phyloP scores from a whole-genome alignment of 495 filamentous ascomycete species.

The Parathielavia hyrcaniae region DNA sequence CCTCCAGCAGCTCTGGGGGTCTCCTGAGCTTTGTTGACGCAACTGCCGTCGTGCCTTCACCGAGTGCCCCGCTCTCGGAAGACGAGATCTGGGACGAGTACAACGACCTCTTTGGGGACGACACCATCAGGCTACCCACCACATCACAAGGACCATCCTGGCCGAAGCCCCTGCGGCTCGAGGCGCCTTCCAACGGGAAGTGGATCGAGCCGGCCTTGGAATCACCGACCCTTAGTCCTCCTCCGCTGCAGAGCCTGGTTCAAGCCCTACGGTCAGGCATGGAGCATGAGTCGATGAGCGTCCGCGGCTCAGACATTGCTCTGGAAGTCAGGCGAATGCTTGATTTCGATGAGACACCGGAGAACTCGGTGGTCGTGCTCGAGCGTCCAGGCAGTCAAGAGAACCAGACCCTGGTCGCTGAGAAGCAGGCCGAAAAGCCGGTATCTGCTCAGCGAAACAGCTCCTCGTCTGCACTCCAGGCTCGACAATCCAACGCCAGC shows the following conservation, averaged over 20 bases:
- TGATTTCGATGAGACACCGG: constrained; percentile 30
- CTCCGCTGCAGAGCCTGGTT: constrained; percentile 29
- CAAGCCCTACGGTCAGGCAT: constrained; percentile 28
- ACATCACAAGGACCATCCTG: constrained; percentile 49
- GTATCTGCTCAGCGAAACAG: constrained; percentile 22
- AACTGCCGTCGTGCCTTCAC: constrained; percentile 56
- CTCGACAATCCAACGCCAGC: constrained; percentile 44
- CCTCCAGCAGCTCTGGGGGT: constrained; percentile 58
- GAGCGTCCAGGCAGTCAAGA: constrained; percentile 49
- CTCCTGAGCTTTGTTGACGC: constrained; percentile 45
- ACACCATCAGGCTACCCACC: constrained; percentile 42
- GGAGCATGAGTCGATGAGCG: constrained; percentile 33
- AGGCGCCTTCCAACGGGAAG: constrained; percentile 26
- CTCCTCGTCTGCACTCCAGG: constrained; percentile 32
- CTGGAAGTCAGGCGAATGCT: constrained; percentile 42
- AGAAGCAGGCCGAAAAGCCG: constrained; percentile 22
- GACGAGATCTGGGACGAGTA: constrained; percentile 97
- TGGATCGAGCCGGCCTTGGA: constrained; percentile 35
- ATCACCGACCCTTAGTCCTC: constrained; percentile 36
- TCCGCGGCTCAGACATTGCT: constrained; percentile 45
- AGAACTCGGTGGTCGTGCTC: constrained; percentile 48
- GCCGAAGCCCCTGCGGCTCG: constrained; percentile 43
- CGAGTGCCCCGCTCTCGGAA: constrained; percentile 55
- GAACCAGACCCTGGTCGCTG: constrained; percentile 19
- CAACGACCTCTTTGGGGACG: constrained; percentile 76